Conservation (phyloP, 116 monocot genomes). For the Dioscorea cayenensis region DNA sequence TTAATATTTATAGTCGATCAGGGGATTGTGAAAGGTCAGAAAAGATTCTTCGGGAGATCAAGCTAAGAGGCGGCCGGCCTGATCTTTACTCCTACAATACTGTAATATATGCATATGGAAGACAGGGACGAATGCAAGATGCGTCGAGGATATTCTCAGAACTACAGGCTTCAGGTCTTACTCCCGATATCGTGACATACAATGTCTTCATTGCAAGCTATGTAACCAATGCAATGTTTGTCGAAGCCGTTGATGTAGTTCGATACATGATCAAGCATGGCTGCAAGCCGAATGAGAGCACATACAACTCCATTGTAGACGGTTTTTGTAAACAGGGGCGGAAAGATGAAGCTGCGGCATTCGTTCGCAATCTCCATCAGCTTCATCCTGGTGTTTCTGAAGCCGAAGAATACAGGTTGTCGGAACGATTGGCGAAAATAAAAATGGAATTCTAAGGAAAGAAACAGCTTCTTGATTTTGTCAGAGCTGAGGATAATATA, state of each 20-base stretch:
- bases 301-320: conserved; percentile 72
- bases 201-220: conserved; percentile 81
- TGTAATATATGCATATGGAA: conserved; percentile 85
- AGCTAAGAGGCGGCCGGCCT: conserved; percentile 44
- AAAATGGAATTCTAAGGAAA: background rate
- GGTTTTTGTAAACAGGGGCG: conserved; percentile 60
- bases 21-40: conserved; percentile 75
- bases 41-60: conserved; percentile 64
- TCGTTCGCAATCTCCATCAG: conserved; percentile 48
- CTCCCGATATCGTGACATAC: conserved; percentile 82
- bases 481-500: too few relatives aligned
- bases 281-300: conserved; percentile 79
- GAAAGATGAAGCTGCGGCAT: conserved; percentile 52
- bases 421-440: conserved; percentile 31
- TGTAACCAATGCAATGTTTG: conserved; percentile 72
- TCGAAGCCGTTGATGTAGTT: conserved; percentile 76
- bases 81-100: conserved; percentile 90
- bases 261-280: conserved; percentile 64
- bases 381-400: conserved; percentile 49
- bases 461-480: background rate
- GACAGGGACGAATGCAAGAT: conserved; percentile 65
- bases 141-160: conserved; percentile 88
- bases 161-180: conserved; percentile 59
- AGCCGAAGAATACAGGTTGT: conserved; percentile 36
- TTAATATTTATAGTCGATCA: conserved; percentile 64